phyloP scores from a whole-genome alignment of 495 filamentous ascomycete genomes.

The Cercophora sp. region DNA sequence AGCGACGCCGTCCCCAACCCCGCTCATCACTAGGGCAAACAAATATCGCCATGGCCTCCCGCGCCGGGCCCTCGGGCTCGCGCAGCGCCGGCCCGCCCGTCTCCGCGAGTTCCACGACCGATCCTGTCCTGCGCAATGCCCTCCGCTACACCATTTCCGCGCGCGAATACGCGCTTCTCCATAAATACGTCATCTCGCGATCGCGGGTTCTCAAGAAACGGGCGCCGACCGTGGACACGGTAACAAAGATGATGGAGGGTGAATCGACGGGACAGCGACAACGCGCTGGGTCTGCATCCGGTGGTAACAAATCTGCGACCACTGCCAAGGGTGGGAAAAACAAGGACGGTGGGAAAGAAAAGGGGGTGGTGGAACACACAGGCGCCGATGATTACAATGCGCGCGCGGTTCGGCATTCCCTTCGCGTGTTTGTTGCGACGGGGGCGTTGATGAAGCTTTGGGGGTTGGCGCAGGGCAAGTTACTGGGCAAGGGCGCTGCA shows the following conservation, averaged over 20 bases:
- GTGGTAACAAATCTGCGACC: constrained; percentile 13
- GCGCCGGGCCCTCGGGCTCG: not conserved
- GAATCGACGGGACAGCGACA: constrained; percentile 3
- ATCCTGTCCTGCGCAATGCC: constrained; percentile 69
- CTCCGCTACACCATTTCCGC: constrained; percentile 79
- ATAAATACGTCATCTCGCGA: constrained; percentile 70
- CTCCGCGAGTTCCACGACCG: constrained; percentile 34
- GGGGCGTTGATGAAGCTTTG: constrained; percentile 66
- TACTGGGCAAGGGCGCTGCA: constrained; percentile 30
- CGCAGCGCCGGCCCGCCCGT: not conserved
- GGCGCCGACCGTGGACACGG: constrained; percentile 51
- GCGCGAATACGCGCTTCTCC: constrained; percentile 77
- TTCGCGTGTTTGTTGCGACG: constrained; percentile 72
- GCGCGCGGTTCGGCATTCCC: constrained; percentile 67
- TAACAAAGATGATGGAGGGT: constrained; percentile 46
- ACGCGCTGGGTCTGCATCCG: not conserved
- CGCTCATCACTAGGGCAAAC: not conserved
- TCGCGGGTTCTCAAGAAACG: constrained; percentile 57
- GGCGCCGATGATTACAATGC: constrained; percentile 74
- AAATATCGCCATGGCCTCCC: constrained; percentile 1
- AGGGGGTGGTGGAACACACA: constrained; percentile 12
- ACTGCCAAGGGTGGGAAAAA: not conserved
- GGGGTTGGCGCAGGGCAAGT: constrained; percentile 51
- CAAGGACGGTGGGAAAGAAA: constrained; percentile 21
- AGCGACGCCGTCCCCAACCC: not conserved